Evolutionary conservation across 2,329 filamentous ascomycete species (phyloP).

Genomic region (Nigrospora sphaerica): DNA sequence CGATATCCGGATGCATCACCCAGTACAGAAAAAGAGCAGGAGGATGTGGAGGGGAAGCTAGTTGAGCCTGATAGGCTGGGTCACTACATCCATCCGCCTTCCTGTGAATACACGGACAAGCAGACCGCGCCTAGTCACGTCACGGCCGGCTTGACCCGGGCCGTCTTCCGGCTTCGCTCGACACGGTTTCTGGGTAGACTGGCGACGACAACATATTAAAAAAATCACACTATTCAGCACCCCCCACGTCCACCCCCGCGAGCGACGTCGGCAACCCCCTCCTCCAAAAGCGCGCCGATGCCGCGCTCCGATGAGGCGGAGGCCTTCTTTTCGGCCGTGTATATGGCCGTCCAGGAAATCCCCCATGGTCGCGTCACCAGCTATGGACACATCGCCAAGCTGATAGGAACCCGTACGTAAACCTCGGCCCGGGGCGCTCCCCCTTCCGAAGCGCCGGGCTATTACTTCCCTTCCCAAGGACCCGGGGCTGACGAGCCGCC

Average conservation of each 20-base stretch:
- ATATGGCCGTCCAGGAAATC: slow-evolving; percentile 78
- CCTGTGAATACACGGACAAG: no score
- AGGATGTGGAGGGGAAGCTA: no score
- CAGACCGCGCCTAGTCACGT: no score
- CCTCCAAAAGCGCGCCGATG: slow-evolving; percentile 34
- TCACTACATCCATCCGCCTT: no score
- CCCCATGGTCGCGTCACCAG: slow-evolving; percentile 77
- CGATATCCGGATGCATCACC: no score
- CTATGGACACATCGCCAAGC: slow-evolving; percentile 73
- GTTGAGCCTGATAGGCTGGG: no score
- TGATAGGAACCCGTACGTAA: slow-evolving; percentile 64
- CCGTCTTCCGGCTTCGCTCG: no score
- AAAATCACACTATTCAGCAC: background rate
- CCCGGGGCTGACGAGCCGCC: no score
- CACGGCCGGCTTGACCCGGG: no score
- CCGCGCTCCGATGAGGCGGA: slow-evolving; percentile 66
- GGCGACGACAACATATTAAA: background rate
- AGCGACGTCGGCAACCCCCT: background rate
- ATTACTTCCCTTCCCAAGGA: background rate
- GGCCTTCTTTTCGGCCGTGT: slow-evolving; percentile 71
- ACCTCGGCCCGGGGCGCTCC: background rate
- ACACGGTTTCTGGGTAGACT: no score
- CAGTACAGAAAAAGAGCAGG: no score
- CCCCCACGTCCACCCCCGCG: background rate
- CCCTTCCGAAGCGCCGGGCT: no score